Base-by-base conservation (phyloP, 352 stramenopile genomes). In the Phytophthora pinifolia region DNA sequence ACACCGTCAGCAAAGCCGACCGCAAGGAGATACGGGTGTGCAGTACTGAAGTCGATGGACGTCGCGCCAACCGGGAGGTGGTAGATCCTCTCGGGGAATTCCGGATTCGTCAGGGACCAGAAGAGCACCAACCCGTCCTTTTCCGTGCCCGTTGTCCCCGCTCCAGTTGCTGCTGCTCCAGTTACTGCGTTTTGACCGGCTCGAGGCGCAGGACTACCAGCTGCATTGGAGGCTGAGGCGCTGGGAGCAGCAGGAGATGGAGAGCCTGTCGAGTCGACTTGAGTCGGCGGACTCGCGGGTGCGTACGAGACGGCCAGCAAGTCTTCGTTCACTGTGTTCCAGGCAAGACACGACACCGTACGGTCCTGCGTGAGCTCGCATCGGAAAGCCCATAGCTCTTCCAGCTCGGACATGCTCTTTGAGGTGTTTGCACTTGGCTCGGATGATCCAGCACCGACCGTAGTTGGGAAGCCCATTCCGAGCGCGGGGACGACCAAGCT, bases 81-180 rank as follows among this genome's bases (percentile, higher is more conserved):
- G 49, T 96, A 90, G 7, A 97, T 82, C n/a, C 89, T 80, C 62
- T 98, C 89, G 0, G 92, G 92, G 47, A 85, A 96, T 51, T 94
- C 86, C 4, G 91, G 90, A 60, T 98, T 98, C 42, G 88, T 93
- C 15, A 98, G 67, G 25, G 87, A 96, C 92, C 92, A 98, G 59
- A 98, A 97, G 20, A 97, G 67, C n/a, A 98, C 84, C 12, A 95
- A 50, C 2, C 91, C 89, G n/a, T 78, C 65, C n/a, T 67, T 67
- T 15, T 59, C 25, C 2, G 32, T 38, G 2, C 43, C 48, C 8
- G 35, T 54, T 9, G 54, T 22, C 3, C 29, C 47, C 27, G 53
- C 35, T 0, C 15, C 32, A 14, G 43, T 31, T 15, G n/a, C 35
- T 22, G 41, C n/a, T n/a, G n/a, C n/a, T n/a, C n/a, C n/a, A n/a